Base-by-base conservation (phyloP, 177 flowering plant species). In the Vitis hybrid region DNA sequence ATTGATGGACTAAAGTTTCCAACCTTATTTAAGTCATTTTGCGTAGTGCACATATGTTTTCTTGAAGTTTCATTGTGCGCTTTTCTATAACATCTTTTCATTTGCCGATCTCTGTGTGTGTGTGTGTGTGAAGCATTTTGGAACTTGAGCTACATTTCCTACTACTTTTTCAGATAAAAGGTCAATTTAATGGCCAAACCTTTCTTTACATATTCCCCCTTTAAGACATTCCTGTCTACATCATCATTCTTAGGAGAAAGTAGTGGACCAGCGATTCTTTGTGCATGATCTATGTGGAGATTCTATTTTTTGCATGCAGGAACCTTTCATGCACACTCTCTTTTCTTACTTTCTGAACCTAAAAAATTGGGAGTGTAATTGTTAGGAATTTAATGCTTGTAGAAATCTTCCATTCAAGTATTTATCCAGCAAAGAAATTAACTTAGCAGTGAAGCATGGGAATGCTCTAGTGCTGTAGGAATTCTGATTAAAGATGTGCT, bases 401-500 rank as follows among this genome's bases (percentile, higher is more conserved):
- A 15, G 64, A 8, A 61, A 7, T 14, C 29, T 39, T 45, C 18
- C 5, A 39, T 1, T 62, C 10, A 21, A 15, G 65, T 16, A 16
- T 57, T 19, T 64, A 56, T 48, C 14, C 45, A 39, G 45, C 45
- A 39, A 39, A 39, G 45, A 39, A 39, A 39, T 39, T 39, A 39
- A 39, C 45, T 39, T 39, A 39, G 45, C 45, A 39, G 45, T 39
- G 45, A 39, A 39, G 45, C 45, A 7, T 39, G 5, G 29, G 45
- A 39, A 39, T 39, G 45, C 45, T 39, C 8, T 5, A 39, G 45
- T 39, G 5, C 45, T 39, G 45, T 39, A 39, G 45, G 6, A 39
- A 39, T 39, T 70, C 48, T 74, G 60, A 71, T 62, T 12, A 12
- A 70, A 50, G 18, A 66, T 58, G 22, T 71, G 22, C 72, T 79